phyloP scores from a whole-genome alignment of 1,284 basidiomycete species.

The Naganishia sp. region DNA sequence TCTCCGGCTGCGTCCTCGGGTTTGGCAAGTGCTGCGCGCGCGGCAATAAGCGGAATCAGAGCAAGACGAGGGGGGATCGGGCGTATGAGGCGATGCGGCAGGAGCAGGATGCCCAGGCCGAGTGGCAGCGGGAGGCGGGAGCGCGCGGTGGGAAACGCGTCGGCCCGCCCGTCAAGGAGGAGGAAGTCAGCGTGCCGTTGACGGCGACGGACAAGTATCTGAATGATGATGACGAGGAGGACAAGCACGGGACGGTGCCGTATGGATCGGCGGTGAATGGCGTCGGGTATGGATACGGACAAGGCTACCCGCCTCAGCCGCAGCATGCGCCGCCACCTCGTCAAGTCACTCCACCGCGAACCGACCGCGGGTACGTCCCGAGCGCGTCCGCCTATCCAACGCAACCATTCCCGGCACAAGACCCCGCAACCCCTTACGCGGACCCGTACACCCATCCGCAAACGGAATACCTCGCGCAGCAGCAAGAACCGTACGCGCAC shows the following conservation, averaged over 20 bases:
- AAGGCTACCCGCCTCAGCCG: conserved; percentile 7
- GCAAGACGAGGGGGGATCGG: conserved; percentile 5
- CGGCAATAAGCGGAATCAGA: conserved; percentile 37
- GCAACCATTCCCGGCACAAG: background rate
- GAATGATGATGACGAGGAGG: conserved; percentile 9
- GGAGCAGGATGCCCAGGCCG: background rate
- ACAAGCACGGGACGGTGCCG: background rate
- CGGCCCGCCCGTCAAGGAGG: background rate
- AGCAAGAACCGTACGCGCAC: background rate
- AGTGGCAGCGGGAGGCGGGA: background rate
- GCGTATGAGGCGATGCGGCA: conserved; percentile 13
- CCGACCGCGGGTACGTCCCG: conserved; percentile 20
- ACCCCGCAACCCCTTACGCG: background rate
- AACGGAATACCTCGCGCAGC: conserved; percentile 8
- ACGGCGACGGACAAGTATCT: conserved; percentile 19
- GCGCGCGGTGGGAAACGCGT: conserved; percentile 4
- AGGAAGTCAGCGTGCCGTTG: conserved; percentile 30
- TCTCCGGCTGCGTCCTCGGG: conserved; percentile 65
- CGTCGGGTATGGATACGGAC: conserved; percentile 24
- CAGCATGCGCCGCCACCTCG: background rate
- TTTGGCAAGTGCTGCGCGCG: conserved; percentile 71
- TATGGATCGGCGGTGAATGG: conserved; percentile 9
- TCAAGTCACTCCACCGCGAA: conserved; percentile 5
- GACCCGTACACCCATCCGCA: conserved; percentile 13
- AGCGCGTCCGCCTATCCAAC: conserved; percentile 6